Evolutionary conservation across 2,329 filamentous ascomycete species (phyloP).

Genomic region (Emergomyces pasteurianus): DNA sequence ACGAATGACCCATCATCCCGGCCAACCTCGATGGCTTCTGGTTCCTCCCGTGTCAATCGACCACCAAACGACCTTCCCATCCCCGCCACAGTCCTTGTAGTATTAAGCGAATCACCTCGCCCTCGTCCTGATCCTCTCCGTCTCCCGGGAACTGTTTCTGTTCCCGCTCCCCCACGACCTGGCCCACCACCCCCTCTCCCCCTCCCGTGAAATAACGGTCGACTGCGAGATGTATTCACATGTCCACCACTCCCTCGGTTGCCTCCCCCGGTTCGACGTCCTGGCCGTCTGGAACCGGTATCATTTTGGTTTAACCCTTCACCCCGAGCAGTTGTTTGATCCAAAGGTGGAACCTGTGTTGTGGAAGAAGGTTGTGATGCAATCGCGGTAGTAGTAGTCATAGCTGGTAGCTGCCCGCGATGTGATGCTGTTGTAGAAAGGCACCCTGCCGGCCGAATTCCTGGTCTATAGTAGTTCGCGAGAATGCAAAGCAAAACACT

Average conservation of each 20-base stretch:
- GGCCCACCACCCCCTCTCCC: background rate
- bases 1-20: background rate
- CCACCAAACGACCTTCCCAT: constrained; percentile 6
- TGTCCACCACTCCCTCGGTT: background rate
- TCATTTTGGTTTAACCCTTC: background rate
- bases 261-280: background rate
- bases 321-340: background rate
- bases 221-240: background rate
- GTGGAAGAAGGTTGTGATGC: background rate
- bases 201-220: background rate
- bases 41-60: constrained; percentile 6
- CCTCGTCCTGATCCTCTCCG: background rate
- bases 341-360: background rate
- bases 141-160: background rate
- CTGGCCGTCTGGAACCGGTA: background rate
- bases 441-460: background rate
- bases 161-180: background rate
- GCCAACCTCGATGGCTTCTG: background rate
- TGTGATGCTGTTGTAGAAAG: no score
- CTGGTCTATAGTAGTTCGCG: no score
- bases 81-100: background rate
- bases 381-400: background rate
- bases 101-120: background rate
- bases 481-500: no score
- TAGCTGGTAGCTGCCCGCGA: background rate